These are phyloP conservation scores for Paraphoma sp. DNA, from an alignment of 2,329 filamentous ascomycete species.

Conservation along the genomic window DNA sequence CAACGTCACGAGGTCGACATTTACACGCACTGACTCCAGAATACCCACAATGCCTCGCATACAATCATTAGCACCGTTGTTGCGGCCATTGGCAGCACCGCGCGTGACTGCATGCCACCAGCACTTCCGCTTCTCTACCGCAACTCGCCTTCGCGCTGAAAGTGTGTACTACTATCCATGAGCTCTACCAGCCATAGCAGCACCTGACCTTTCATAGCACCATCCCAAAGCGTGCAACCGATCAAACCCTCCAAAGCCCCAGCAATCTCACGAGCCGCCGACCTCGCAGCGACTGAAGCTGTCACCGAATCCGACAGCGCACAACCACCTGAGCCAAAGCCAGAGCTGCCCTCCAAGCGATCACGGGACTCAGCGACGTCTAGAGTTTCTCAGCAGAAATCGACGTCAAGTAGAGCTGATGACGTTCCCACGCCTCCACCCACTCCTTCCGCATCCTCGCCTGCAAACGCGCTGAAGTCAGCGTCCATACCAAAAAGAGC, in stretches of 20 bases:
- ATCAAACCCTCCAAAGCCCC: not conserved
- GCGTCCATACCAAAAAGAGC: slow-evolving; percentile 3
- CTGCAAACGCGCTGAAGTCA: not conserved
- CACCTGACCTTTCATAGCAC: slow-evolving; percentile 9
- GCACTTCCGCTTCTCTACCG: slow-evolving; percentile 51
- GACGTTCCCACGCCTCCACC: not conserved
- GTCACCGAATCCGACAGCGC: slow-evolving; percentile 42
- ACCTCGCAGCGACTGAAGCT: slow-evolving; percentile 43
- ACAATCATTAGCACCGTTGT: slow-evolving; percentile 47
- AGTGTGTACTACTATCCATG: slow-evolving; percentile 20
- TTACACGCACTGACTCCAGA: slow-evolving; percentile 2
- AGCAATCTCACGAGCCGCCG: slow-evolving; percentile 34
- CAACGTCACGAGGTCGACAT: not conserved
- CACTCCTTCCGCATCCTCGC: not conserved
- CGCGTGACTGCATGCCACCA: slow-evolving; percentile 44
- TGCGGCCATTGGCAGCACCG: slow-evolving; percentile 50
- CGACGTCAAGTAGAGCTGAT: slow-evolving; percentile 2
- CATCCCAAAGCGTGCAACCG: slow-evolving; percentile 36
- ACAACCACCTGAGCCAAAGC: slow-evolving; percentile 31
- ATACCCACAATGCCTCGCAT: slow-evolving; percentile 41
- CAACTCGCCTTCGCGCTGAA: slow-evolving; percentile 33
- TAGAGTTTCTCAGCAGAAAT: not conserved
- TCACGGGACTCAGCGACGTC: not conserved
- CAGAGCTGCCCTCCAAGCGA: slow-evolving; percentile 24
- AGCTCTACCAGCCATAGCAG: not conserved